Percentiles rank a stretch among this genome's conserved stretches.
Conservation (phyloP, 2,329 filamentous ascomycete genomes). For the Geosmithia morbida region DNA sequence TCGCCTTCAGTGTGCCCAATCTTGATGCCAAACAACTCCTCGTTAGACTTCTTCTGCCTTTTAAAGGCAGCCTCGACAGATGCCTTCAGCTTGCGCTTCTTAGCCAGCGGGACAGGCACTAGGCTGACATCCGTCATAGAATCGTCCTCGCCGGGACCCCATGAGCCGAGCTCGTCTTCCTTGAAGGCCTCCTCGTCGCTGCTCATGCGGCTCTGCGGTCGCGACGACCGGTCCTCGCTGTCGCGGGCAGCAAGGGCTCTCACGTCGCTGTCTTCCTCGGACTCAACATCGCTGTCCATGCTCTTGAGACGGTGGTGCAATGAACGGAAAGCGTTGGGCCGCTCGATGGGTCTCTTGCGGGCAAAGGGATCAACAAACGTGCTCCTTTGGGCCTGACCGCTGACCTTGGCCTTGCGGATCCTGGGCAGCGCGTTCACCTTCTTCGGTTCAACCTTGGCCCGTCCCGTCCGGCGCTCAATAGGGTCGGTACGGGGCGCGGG, state of each 20-base stretch:
- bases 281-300: slow-evolving; percentile 61
- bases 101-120: slow-evolving; percentile 27
- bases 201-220: slow-evolving; percentile 61
- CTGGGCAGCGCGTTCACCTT: slow-evolving; percentile 56
- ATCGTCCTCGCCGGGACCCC: slow-evolving; percentile 42
- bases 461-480: slow-evolving; percentile 44
- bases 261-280: slow-evolving; percentile 63
- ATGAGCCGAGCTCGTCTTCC: slow-evolving; percentile 27
- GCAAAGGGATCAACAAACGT: slow-evolving; percentile 56
- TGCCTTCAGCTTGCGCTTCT: slow-evolving; percentile 58
- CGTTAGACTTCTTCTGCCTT: slow-evolving; percentile 66
- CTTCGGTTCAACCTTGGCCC: slow-evolving; percentile 33
- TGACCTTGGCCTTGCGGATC: slow-evolving; percentile 55
- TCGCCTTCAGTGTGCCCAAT: slow-evolving; percentile 37
- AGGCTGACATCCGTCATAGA: slow-evolving; percentile 63
- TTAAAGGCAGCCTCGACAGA: slow-evolving; percentile 60
- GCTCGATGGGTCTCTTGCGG: slow-evolving; percentile 39
- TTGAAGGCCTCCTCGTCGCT: slow-evolving; percentile 41
- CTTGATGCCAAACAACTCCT: slow-evolving; percentile 59
- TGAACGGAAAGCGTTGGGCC: slow-evolving; percentile 45
- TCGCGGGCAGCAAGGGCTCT: slow-evolving; percentile 47
- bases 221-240: slow-evolving; percentile 76
- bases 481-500: slow-evolving; percentile 49
- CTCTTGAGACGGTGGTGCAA: slow-evolving; percentile 60
- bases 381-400: slow-evolving; percentile 37